phyloP scores from a whole-genome alignment of 2,329 filamentous ascomycete species.

The Biscogniauxia mediterranea region DNA sequence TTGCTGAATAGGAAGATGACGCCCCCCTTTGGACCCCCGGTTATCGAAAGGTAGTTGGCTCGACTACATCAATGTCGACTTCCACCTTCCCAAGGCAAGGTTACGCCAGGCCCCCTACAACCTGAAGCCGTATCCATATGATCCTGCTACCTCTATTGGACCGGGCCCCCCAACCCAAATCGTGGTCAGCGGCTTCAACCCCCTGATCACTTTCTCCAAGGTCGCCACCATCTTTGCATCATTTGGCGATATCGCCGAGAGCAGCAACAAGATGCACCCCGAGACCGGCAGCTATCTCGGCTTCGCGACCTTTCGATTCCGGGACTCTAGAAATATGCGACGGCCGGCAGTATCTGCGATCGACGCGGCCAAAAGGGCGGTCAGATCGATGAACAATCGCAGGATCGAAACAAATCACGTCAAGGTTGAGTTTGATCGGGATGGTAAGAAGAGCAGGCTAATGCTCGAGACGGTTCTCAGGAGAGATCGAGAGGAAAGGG shows the following conservation, averaged over 20 bases:
- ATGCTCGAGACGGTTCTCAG: conserved; percentile 75
- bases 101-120: conserved; percentile 73
- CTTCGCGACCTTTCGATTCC: conserved; percentile 87
- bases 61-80: conserved; percentile 68
- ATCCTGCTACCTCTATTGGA: conserved; percentile 79
- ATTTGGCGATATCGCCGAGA: conserved; percentile 84
- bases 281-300: conserved; percentile 92
- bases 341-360: conserved; percentile 64
- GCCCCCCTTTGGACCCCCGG: conserved; percentile 77
- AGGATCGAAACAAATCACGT: conserved; percentile 76
- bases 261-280: conserved; percentile 93
- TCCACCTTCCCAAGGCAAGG: conserved; percentile 68
- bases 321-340: conserved; percentile 62
- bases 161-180: conserved; percentile 88
- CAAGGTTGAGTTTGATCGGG: conserved; percentile 83
- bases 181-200: conserved; percentile 94
- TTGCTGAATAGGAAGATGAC: conserved; percentile 66
- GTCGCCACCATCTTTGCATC: conserved; percentile 73
- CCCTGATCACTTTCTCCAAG: conserved; percentile 76
- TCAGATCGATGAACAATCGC: conserved; percentile 72
- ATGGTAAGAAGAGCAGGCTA: conserved; percentile 77
- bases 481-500: conserved; percentile 62
- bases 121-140: conserved; percentile 77
- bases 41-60: conserved; percentile 65
- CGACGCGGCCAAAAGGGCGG: conserved; percentile 77